phyloP scores from a whole-genome alignment of 352 stramenopile species.

The Saprolegnia parasitica region DNA sequence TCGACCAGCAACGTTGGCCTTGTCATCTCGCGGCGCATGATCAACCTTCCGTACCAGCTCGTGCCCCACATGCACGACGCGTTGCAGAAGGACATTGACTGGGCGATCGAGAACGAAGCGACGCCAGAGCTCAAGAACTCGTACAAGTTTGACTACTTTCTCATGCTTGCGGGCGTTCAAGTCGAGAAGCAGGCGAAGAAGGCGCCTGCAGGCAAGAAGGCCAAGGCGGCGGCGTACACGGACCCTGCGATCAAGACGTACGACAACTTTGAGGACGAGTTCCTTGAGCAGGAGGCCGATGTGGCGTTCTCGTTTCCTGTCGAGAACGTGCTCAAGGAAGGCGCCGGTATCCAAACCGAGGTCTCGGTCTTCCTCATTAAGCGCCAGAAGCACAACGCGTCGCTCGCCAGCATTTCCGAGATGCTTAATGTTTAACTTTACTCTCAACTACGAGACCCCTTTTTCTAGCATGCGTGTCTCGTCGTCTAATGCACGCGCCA shows the following conservation, averaged over 20 bases:
- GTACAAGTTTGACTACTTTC: slow-evolving; percentile 80
- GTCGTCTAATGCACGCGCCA: slow-evolving; percentile 33
- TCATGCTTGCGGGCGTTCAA: slow-evolving; percentile 42
- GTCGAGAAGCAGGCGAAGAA: slow-evolving; percentile 23
- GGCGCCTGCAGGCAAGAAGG: slow-evolving; percentile 57
- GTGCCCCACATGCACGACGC: slow-evolving; percentile 73
- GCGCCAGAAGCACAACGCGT: slow-evolving; percentile 75
- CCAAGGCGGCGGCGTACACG: slow-evolving; percentile 55
- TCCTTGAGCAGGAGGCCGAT: slow-evolving; percentile 69
- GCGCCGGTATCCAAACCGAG: slow-evolving; percentile 55
- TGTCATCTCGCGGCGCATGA: slow-evolving; percentile 79
- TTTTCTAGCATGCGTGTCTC: not conserved
- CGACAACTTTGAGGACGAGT: slow-evolving; percentile 85
- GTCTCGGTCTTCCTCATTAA: slow-evolving; percentile 77
- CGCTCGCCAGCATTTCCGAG: slow-evolving; percentile 59
- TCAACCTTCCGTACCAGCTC: slow-evolving; percentile 83
- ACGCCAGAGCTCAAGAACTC: slow-evolving; percentile 53
- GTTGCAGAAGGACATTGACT: slow-evolving; percentile 82
- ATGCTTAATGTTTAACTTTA: slow-evolving; percentile 78
- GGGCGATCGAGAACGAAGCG: slow-evolving; percentile 70
- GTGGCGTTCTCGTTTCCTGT: slow-evolving; percentile 60
- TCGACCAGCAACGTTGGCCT: slow-evolving; percentile 54
- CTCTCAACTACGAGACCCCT: slow-evolving; percentile 23
- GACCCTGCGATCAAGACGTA: slow-evolving; percentile 64
- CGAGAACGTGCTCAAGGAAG: slow-evolving; percentile 48